Evolutionary conservation across 2,329 filamentous ascomycete genomes (phyloP).

Genomic region (Xylaria sp.): DNA sequence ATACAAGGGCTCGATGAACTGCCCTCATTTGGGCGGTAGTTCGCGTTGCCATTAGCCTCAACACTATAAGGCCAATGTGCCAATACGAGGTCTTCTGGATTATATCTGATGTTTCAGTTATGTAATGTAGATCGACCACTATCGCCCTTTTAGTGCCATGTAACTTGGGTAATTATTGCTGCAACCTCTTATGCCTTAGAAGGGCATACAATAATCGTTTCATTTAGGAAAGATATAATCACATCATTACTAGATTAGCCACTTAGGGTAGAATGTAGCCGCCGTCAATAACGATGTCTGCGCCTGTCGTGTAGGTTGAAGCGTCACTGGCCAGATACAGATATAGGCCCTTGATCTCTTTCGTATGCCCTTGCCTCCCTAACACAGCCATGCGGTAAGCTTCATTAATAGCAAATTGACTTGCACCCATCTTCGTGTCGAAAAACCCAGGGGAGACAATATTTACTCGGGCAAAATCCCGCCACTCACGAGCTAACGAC

Average conservation of each 20-base stretch:
- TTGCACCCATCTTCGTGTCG: background rate
- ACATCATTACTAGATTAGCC: no score
- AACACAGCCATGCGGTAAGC: slow-evolving; percentile 1
- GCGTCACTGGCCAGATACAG: background rate
- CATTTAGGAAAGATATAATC: no score
- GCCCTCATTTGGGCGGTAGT: background rate
- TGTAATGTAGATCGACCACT: no score
- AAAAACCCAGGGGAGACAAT: background rate
- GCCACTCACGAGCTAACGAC: slow-evolving; percentile 1
- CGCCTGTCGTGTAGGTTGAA: background rate
- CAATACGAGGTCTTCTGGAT: no score
- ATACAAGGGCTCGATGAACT: background rate
- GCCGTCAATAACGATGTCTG: background rate
- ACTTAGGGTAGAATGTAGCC: background rate
- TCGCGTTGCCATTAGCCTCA: no score
- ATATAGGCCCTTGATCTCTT: background rate
- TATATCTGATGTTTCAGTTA: no score
- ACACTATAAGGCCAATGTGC: no score
- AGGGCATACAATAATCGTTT: no score
- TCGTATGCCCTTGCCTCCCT: background rate
- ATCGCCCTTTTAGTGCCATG: no score
- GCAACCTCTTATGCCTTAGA: no score
- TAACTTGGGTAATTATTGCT: no score
- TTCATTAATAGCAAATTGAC: slow-evolving; percentile 1
- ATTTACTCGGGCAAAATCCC: background rate